Percentiles rank a stretch among this genome's conserved stretches.
Evolutionary conservation across 2,329 filamentous ascomycete genomes (phyloP).

Genomic region (Teratosphaeria nubilosa): DNA sequence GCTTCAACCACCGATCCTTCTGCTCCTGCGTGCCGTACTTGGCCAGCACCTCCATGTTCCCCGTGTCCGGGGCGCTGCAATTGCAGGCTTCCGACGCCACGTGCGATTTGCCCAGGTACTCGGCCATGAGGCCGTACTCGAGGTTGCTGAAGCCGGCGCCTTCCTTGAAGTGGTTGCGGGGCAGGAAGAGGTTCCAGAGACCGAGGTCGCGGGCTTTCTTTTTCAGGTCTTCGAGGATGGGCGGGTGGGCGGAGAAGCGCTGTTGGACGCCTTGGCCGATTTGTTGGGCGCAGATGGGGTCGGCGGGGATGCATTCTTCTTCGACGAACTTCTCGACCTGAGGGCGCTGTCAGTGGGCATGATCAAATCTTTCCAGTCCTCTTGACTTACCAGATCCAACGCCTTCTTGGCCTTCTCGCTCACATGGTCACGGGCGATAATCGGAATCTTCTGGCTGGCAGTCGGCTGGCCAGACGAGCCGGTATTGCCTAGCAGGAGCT

Average conservation of each 20-base stretch:
- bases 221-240: conserved; percentile 83
- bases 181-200: conserved; percentile 97
- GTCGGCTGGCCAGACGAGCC: conserved; percentile 21
- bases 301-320: conserved; percentile 71
- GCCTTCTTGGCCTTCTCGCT: conserved; percentile 78
- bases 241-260: conserved; percentile 72
- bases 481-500: conserved; percentile 19
- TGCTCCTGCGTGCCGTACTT: conserved; percentile 43
- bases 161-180: conserved; percentile 89
- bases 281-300: conserved; percentile 70
- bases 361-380: not conserved
- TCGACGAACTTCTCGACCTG: conserved; percentile 83
- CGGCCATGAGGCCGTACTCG: conserved; percentile 96
- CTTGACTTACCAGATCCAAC: conserved; percentile 54
- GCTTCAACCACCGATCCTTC: conserved; percentile 41
- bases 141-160: conserved; percentile 90
- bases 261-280: conserved; percentile 58
- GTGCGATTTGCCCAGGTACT: conserved; percentile 80
- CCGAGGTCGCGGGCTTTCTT: conserved; percentile 69
- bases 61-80: conserved; percentile 39
- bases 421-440: conserved; percentile 53
- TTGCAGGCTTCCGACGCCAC: conserved; percentile 86
- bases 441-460: conserved; percentile 48
- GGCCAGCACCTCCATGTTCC: conserved; percentile 44
- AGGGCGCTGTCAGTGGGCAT: not conserved